These are phyloP conservation scores for Trichoderma gamsii DNA, from an alignment of 495 filamentous ascomycete genomes.

Conservation along the genomic window DNA sequence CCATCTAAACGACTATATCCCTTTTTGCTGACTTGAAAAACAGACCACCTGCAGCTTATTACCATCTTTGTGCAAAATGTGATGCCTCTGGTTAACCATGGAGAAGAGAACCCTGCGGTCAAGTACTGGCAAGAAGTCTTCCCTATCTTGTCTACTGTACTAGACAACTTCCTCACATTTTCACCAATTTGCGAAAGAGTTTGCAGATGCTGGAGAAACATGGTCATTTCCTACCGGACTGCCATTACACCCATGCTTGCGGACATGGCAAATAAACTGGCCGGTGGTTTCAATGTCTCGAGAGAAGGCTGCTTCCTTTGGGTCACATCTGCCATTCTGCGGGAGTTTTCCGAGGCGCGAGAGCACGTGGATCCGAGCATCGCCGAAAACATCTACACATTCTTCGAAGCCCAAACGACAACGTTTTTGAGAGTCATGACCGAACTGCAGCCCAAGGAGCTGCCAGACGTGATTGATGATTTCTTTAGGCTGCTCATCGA, in stretches of 20 bases:
- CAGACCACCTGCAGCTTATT: constrained; percentile 84
- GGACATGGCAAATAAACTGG: constrained; percentile 78
- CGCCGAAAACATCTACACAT: constrained; percentile 83
- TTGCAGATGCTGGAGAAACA: constrained; percentile 89
- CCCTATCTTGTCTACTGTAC: constrained; percentile 74
- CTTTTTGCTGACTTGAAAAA: constrained; percentile 12
- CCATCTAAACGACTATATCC: not conserved
- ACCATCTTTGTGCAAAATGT: constrained; percentile 83
- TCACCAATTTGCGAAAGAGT: constrained; percentile 87
- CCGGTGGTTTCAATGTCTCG: constrained; percentile 73
- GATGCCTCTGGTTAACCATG: constrained; percentile 64
- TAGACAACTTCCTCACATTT: constrained; percentile 76
- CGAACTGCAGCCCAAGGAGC: constrained; percentile 74
- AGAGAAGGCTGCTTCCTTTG: constrained; percentile 95
- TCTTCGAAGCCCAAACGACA: constrained; percentile 87
- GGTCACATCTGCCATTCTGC: constrained; percentile 89
- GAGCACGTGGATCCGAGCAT: constrained; percentile 77
- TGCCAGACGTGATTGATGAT: constrained; percentile 97
- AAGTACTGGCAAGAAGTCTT: constrained; percentile 94
- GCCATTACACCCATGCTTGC: constrained; percentile 81
- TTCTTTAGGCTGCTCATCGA: constrained; percentile 92
- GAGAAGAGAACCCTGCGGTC: constrained; percentile 79
- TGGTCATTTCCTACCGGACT: constrained; percentile 91
- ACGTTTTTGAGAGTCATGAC: constrained; percentile 85
- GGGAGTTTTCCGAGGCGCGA: constrained; percentile 86